Conservation (phyloP, 2,329 filamentous ascomycete species). For the Calonectria fujianensis region DNA sequence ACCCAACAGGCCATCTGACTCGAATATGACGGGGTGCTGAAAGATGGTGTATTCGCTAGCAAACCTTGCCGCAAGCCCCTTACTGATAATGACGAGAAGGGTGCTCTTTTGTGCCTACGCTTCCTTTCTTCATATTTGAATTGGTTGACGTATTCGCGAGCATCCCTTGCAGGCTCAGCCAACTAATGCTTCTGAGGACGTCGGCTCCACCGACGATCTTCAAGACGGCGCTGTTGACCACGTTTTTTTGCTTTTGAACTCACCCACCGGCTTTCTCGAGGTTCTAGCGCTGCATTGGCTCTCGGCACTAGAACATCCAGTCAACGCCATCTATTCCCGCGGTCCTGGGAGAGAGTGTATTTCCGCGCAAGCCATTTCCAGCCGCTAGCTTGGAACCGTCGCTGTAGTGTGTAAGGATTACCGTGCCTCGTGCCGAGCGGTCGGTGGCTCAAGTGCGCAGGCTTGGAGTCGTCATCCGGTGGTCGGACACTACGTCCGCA, state of each 20-base stretch:
- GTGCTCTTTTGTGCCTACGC: not conserved
- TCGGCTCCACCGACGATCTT: slow-evolving; percentile 38
- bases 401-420: slow-evolving; percentile 30
- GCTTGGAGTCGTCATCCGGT: slow-evolving; percentile 2
- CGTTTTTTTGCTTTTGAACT: slow-evolving; percentile 43
- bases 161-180: slow-evolving; percentile 7
- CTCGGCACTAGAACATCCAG: slow-evolving; percentile 35
- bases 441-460: slow-evolving; percentile 27
- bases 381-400: slow-evolving; percentile 28
- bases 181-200: not conserved
- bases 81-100: not conserved
- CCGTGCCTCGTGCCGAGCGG: slow-evolving; percentile 27
- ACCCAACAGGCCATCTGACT: slow-evolving; percentile 31
- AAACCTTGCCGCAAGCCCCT: slow-evolving; percentile 28
- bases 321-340: slow-evolving; percentile 32
- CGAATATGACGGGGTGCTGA: slow-evolving; percentile 20
- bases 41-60: slow-evolving; percentile 33
- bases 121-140: not conserved
- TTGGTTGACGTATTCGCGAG: not conserved
- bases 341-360: slow-evolving; percentile 16
- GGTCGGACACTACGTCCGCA: slow-evolving; percentile 17
- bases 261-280: slow-evolving; percentile 34
- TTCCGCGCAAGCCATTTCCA: slow-evolving; percentile 24
- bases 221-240: slow-evolving; percentile 34
- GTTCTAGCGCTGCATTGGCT: slow-evolving; percentile 45